Conservation (phyloP, 2,329 filamentous ascomycete species). For the Colletotrichum navitas region DNA sequence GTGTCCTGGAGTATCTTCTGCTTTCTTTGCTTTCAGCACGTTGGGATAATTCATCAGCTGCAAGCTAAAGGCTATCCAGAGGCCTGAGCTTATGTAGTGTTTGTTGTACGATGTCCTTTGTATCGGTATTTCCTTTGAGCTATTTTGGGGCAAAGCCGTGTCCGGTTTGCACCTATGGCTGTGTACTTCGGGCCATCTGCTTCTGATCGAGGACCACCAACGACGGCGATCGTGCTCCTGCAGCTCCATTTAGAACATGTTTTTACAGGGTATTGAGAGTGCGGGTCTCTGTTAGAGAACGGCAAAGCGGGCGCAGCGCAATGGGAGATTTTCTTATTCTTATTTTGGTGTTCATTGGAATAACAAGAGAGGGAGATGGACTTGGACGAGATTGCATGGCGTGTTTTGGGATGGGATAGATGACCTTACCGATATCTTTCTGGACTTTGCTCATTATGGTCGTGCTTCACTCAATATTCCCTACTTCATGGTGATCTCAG, state of each 20-base stretch:
- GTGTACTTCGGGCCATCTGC: background rate
- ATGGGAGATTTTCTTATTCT: background rate
- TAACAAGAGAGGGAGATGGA: background rate
- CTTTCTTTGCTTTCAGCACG: slow-evolving; percentile 12
- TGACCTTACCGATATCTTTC: background rate
- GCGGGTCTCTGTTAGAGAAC: background rate
- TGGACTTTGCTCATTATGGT: background rate
- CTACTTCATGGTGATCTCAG: background rate
- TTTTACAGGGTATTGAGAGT: background rate
- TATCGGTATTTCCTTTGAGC: slow-evolving; percentile 1
- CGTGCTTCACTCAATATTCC: background rate
- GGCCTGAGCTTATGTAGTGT: background rate
- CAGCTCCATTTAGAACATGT: background rate
- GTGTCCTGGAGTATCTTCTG: background rate
- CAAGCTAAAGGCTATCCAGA: background rate
- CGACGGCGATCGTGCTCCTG: background rate
- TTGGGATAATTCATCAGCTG: background rate
- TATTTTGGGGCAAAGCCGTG: background rate
- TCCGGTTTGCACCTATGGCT: background rate
- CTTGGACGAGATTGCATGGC: background rate
- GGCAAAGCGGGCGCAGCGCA: background rate
- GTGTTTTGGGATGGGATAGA: background rate
- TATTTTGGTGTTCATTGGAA: background rate
- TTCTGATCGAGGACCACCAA: background rate
- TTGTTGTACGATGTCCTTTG: background rate